These are phyloP conservation scores for Penicillium ochrochloron DNA, from an alignment of 495 filamentous ascomycete genomes.

Conservation along the genomic window DNA sequence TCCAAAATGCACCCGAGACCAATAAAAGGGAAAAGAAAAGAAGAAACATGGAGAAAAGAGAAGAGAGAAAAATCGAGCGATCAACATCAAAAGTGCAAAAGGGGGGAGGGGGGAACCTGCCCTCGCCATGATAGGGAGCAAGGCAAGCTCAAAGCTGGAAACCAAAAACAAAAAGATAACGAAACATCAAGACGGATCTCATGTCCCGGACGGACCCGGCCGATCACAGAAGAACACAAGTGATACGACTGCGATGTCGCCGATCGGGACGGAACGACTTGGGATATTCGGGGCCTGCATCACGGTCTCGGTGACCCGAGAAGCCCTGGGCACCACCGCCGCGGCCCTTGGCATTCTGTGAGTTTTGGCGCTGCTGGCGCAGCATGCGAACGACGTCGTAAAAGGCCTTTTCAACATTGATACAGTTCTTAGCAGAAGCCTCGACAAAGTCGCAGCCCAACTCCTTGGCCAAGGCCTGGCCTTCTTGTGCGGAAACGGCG, in stretches of 20 bases:
- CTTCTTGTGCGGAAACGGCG: conserved; percentile 96
- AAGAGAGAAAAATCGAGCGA: conserved; percentile 18
- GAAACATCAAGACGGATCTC: conserved; percentile 21
- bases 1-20: conserved; percentile 40
- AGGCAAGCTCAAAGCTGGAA: conserved; percentile 24
- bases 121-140: neutral
- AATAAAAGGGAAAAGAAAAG: conserved; percentile 19
- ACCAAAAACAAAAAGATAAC: conserved; percentile 18
- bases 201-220: conserved; percentile 11
- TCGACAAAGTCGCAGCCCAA: conserved; percentile 97
- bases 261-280: conserved; percentile 46
- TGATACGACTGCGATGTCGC: conserved; percentile 46
- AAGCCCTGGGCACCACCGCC: conserved; percentile 49
- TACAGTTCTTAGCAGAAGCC: conserved; percentile 98
- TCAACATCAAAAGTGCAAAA: conserved; percentile 11
- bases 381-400: conserved; percentile 95
- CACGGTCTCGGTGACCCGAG: conserved; percentile 42
- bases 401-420: conserved; percentile 98
- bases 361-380: conserved; percentile 74
- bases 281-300: conserved; percentile 48
- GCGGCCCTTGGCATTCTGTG: conserved; percentile 41
- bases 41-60: conserved; percentile 20
- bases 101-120: conserved; percentile 9
- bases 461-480: conserved; percentile 86
- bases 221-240: conserved; percentile 50